Base-by-base conservation (phyloP, 768 basidiomycete species). In the Pleurotus giganteus region DNA sequence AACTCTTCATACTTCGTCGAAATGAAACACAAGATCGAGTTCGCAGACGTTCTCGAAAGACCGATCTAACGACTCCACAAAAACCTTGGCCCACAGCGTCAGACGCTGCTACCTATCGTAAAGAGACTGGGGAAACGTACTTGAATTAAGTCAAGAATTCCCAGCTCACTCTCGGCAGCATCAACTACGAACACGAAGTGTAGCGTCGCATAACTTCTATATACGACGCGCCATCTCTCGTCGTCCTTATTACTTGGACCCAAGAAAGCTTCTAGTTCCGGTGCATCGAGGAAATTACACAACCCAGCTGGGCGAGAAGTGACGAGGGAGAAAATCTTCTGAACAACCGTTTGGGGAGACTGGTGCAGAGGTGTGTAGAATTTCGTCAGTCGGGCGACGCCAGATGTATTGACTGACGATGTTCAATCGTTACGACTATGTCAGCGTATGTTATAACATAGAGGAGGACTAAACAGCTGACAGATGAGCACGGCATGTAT, bases 41-140 rank as follows among this genome's bases (percentile, higher is more conserved):
- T 99, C 97, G 71, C 97, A 98, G 0, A 99, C 97, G 64, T 98
- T 98, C 75, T 97, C 94, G 66, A 98, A 99, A 13, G 93, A 86
- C 32, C 94, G 79, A 70, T 99, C 97, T 31, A 99, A 79, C 2
- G 92, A 88, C 74, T 99, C 97, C 55, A 99, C 97, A 64, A 99
- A 94, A 15, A 99, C 97, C 95, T 95, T 58, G 8, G 55, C 3
- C 56, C 43, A 28, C 13, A 43, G 32, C 23, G 29, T 27, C 31
- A 3, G 24, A 13, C 17, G 17, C n/a, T 12, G 28, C n/a, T 39
- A 19, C 23, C 6, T 21, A 53, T 8, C 3, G 26, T 13, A n/a
- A 23, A 49, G 23, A 9, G 15, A 29, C 27, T 23, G 12, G 6
- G 28, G 44, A 1, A 56, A 64, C 84, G 56, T 63, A 94, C 95